Conservation (phyloP, 2,329 filamentous ascomycete genomes). For the Endothia cerciana region DNA sequence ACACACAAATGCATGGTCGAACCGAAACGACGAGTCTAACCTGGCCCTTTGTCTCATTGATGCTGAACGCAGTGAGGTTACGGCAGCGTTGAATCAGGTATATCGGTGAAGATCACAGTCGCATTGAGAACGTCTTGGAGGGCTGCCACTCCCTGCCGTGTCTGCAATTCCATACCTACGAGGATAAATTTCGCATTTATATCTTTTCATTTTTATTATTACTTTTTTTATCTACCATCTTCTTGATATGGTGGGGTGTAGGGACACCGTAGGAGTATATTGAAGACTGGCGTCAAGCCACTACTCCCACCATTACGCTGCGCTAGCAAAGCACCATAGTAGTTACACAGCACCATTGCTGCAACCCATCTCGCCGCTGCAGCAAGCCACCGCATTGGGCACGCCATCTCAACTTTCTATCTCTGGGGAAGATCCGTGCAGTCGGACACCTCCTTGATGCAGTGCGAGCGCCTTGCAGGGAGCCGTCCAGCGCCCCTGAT, state of each 20-base stretch:
- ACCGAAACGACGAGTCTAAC: not conserved
- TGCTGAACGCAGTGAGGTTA: conserved; percentile 12
- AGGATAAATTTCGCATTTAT: not conserved
- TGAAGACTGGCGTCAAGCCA: conserved; percentile 3
- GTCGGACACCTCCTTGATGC: not conserved
- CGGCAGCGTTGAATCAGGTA: conserved; percentile 23
- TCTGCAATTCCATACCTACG: not conserved
- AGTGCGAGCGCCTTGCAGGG: not conserved
- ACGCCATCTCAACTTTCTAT: not conserved
- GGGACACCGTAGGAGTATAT: not conserved
- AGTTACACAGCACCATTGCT: not conserved
- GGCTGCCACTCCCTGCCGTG: not conserved
- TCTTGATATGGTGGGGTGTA: not conserved
- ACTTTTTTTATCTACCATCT: not conserved
- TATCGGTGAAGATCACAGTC: conserved; percentile 13
- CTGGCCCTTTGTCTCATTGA: not conserved
- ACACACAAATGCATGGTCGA: not conserved
- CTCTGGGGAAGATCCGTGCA: conserved; percentile 2
- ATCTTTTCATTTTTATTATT: too few species aligned
- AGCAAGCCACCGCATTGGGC: not conserved
- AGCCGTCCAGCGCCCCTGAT: not conserved
- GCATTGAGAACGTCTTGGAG: not conserved
- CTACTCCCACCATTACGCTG: not conserved
- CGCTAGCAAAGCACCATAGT: not conserved
- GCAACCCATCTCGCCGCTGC: conserved; percentile 10